phyloP scores from a whole-genome alignment of 371 early-diverging fungal species.

The Batrachochytrium dendrobatidis region DNA sequence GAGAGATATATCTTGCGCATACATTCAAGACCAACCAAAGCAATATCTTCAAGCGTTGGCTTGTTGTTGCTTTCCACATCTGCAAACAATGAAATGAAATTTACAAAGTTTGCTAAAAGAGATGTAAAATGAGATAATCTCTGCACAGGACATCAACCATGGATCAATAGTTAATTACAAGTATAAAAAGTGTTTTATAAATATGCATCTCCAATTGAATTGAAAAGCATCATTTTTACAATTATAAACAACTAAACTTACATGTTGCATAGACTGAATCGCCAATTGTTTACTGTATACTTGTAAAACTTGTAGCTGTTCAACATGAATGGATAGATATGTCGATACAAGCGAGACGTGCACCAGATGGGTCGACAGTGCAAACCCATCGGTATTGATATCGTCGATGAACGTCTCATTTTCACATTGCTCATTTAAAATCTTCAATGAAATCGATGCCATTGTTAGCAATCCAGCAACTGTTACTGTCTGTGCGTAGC shows the following conservation, averaged over 20 bases:
- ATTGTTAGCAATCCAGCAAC: neutral
- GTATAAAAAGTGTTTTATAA: too few relatives aligned
- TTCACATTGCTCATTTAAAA: neutral
- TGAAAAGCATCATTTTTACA: too few relatives aligned
- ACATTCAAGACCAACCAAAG: conserved; percentile 17
- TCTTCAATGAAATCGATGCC: neutral
- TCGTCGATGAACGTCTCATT: neutral
- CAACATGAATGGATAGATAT: neutral
- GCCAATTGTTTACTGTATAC: neutral
- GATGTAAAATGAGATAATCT: too few relatives aligned
- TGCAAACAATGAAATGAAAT: conserved; percentile 23
- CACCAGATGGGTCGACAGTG: neutral
- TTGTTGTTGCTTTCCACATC: conserved; percentile 28
- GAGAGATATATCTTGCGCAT: conserved; percentile 13
- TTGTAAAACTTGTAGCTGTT: neutral
- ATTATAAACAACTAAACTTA: too few relatives aligned
- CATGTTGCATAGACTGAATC: neutral
- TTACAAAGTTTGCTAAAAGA: conserved; percentile 7
- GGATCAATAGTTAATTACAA: too few relatives aligned
- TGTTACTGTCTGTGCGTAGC: neutral
- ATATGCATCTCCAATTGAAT: too few relatives aligned
- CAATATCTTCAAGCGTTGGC: conserved; percentile 26
- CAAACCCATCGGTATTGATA: neutral
- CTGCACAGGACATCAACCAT: too few relatives aligned
- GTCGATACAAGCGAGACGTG: neutral